Evolutionary conservation across 495 filamentous ascomycete genomes (phyloP), one percentile per base, ranked within the genome.

Genomic region (Podospora australis): DNA sequence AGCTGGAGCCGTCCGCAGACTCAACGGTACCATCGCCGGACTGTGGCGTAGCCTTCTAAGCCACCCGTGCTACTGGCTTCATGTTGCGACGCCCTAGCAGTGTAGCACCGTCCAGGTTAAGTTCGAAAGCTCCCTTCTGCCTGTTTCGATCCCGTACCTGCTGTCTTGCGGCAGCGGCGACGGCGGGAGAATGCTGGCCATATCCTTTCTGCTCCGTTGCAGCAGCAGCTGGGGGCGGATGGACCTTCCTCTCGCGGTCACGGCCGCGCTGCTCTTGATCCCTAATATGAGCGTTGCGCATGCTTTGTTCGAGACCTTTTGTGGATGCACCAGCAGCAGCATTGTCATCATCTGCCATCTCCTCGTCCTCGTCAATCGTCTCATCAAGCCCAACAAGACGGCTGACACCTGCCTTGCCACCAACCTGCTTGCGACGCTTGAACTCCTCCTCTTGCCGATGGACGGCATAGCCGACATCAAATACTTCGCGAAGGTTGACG

Each of bases 401-500:
- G n/a, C 65, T 66, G 4, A 66, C 60, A 9, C 63, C 67, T 4
- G 59, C 78, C 67, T 73, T 79, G 58, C 58, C 63, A 54, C 84
- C 84, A 59, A 85, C 80, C 54, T 83, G 83, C 70, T 90, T 95
- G 28, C 88, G 79, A 26, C 90, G 83, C 67, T 96, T 97, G 58
- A 78, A 82, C 67, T 97, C 92, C 66, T 98, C 92, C 65, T 96
- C 92, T 65, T 97, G 88, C 24, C 92, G 78, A 60, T 97, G 92
- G 13, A 98, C 92, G 19, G 92, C 88, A 58, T 98, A 97, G 26
- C 88, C 84, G 41, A 98, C 92, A 60, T 98, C 92, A 56, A 98
- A 98, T 11, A 97, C 88, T 60, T 98, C 92, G 42, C 92, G 87
- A 17, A 98, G 74, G 60, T 96, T 96, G 66, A 97, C 83, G 9